Conservation (phyloP, 164 flowering plant genomes). For the Nymphaea colorata region DNA sequence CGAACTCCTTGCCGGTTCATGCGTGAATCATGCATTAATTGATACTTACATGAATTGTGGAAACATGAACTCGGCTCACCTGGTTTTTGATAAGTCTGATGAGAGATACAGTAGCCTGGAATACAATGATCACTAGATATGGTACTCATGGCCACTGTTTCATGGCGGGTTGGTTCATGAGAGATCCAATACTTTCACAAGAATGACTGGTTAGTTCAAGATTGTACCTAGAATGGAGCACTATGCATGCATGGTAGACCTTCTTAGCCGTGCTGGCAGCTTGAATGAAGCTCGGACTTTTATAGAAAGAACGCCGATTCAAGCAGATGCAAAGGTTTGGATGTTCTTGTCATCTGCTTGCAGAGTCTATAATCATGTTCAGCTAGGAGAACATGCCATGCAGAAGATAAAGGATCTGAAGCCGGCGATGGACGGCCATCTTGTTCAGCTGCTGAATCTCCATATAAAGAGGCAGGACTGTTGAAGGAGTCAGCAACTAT, state of each 20-base stretch:
- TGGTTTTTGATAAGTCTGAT: constrained; percentile 12
- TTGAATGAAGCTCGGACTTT: constrained; percentile 40
- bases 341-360: constrained; percentile 34
- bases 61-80: constrained; percentile 20
- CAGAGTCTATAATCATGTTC: constrained; percentile 24
- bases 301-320: constrained; percentile 30
- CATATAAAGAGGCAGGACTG: constrained; percentile 33
- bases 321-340: constrained; percentile 44
- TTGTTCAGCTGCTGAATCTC: constrained; percentile 29
- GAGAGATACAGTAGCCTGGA: constrained; percentile 31
- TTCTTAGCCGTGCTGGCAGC: constrained; percentile 44
- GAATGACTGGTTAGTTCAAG: constrained; percentile 27
- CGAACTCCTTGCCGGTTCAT: constrained; percentile 23
- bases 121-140: constrained; percentile 45
- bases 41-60: constrained; percentile 60
- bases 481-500: constrained; percentile 27
- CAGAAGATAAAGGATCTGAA: constrained; percentile 21
- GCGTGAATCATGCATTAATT: constrained; percentile 36
- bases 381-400: constrained; percentile 36
- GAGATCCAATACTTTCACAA: constrained; percentile 29
- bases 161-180: constrained; percentile 37
- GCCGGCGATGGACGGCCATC: constrained; percentile 21
- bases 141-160: constrained; percentile 43
- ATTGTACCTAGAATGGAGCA: constrained; percentile 46
- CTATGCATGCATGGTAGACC: constrained; percentile 41